Conservation (phyloP, 2,329 filamentous ascomycete genomes). For the Hirsutella rhossiliensis region DNA sequence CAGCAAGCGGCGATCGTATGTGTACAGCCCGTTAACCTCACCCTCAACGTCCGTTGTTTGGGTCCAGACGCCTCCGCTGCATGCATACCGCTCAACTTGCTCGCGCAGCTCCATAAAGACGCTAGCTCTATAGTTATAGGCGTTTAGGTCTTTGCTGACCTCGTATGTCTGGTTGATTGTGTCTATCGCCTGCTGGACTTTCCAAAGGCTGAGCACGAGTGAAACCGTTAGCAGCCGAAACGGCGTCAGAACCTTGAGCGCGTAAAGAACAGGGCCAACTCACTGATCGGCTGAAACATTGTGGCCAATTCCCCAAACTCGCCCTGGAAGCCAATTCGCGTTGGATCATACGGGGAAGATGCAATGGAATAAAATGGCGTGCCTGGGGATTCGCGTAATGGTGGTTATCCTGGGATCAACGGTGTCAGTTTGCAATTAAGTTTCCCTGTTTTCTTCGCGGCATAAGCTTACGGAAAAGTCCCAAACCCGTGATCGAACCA, state of each 20-base stretch:
- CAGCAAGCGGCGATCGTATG: conserved; percentile 52
- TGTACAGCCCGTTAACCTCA: conserved; percentile 60
- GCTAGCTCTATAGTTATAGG: conserved; percentile 56
- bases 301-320: conserved; percentile 61
- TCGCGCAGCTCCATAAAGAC: conserved; percentile 47
- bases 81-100: conserved; percentile 47
- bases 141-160: conserved; percentile 41
- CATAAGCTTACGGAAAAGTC: conserved; percentile 44
- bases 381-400: conserved; percentile 59
- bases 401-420: conserved; percentile 44
- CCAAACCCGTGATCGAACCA: conserved; percentile 59
- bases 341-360: conserved; percentile 42
- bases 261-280: too few relatives aligned
- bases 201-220: too few relatives aligned
- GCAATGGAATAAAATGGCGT: conserved; percentile 52
- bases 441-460: too few relatives aligned
- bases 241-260: too few relatives aligned
- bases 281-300: conserved; percentile 51
- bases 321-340: conserved; percentile 55
- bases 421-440: too few relatives aligned
- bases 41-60: conserved; percentile 66
- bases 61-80: conserved; percentile 59
- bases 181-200: conserved; percentile 44
- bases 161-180: conserved; percentile 57
- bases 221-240: too few relatives aligned